Evolutionary conservation across 768 basidiomycete genomes (phyloP).

Genomic region (Mycena albidolilacea): DNA sequence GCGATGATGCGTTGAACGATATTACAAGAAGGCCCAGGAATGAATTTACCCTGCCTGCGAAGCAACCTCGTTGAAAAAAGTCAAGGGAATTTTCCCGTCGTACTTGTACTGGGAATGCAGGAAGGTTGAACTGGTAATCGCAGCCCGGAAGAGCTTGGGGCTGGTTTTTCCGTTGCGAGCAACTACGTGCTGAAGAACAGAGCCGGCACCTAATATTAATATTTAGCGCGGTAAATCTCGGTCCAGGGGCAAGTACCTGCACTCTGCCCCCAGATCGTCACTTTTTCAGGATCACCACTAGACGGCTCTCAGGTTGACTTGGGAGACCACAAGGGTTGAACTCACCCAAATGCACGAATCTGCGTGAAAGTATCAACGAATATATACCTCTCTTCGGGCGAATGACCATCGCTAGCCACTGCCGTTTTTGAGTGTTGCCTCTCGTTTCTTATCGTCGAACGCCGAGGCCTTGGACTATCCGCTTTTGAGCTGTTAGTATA

Average conservation of each 20-base stretch:
- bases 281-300: slow-evolving; percentile 53
- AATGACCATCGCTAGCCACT: too few species aligned
- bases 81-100: slow-evolving; percentile 43
- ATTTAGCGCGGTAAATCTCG: not conserved
- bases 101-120: slow-evolving; percentile 50
- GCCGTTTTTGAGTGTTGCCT: too few species aligned
- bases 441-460: too few species aligned
- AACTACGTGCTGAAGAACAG: slow-evolving; percentile 52
- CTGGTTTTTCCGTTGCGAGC: slow-evolving; percentile 50
- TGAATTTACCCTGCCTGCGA: slow-evolving; percentile 20
- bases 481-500: too few species aligned
- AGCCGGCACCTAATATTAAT: slow-evolving; percentile 47
- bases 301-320: not conserved
- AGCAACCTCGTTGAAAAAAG: slow-evolving; percentile 18
- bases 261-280: slow-evolving; percentile 62
- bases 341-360: slow-evolving; percentile 55
- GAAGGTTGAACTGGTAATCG: slow-evolving; percentile 49
- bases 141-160: slow-evolving; percentile 46
- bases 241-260: slow-evolving; percentile 51
- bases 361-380: slow-evolving; percentile 33
- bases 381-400: too few species aligned
- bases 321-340: not conserved
- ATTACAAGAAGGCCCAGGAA: slow-evolving; percentile 14
- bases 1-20: not conserved
- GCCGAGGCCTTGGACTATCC: too few species aligned